Base-by-base conservation (phyloP, 2,329 filamentous ascomycete species). In the Paecilomyces variotii region DNA sequence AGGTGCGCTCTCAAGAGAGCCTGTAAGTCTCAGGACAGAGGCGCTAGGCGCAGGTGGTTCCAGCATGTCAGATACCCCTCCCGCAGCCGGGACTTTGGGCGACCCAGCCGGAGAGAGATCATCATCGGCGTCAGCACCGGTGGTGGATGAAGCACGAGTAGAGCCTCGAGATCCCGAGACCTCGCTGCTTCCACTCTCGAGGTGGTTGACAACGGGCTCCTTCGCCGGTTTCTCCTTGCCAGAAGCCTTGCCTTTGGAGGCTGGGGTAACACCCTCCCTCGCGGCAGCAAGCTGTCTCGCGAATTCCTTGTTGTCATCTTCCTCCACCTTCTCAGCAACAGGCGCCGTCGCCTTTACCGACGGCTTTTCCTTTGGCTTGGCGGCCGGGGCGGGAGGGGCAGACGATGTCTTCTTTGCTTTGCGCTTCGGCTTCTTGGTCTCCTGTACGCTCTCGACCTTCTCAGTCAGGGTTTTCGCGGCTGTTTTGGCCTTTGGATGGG, bases 61-160 rank as follows among this genome's bases (percentile, higher is more conserved):
- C 14, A 97, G 86, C 93, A 97, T 97, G 75, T 97, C 93, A 57
- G 88, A 88, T 59, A 97, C 85, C 70, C 89, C 89, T 57, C 83
- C 85, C 60, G 83, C 81, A 28, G 70, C 67, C 25, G 72, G 62
- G 24, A 68, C 64, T 19, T 19, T 19, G 32, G 90, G 88, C 10
- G 90, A 92, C 52, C 80, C 79, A 59, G 82, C 80, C 6, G 88
- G 80, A 2, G 91, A 91, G 67, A 87, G 79, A 67, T 96, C 90
- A 68, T 95, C 89, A 67, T 94, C 90, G 12, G 87, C 89, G 70
- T 93, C 90, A 30, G 81, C 87, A 56, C 85, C 89, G 52, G 85
- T 84, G 56, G 85, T 87, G 3, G 89, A 92, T 0, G 89, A 89
- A 5, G 84, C 80, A 55, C 83, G 80, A 11, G 83, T 85, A 32